phyloP scores from a whole-genome alignment of 2,329 filamentous ascomycete genomes.

The Chrysoporthe puriensis region DNA sequence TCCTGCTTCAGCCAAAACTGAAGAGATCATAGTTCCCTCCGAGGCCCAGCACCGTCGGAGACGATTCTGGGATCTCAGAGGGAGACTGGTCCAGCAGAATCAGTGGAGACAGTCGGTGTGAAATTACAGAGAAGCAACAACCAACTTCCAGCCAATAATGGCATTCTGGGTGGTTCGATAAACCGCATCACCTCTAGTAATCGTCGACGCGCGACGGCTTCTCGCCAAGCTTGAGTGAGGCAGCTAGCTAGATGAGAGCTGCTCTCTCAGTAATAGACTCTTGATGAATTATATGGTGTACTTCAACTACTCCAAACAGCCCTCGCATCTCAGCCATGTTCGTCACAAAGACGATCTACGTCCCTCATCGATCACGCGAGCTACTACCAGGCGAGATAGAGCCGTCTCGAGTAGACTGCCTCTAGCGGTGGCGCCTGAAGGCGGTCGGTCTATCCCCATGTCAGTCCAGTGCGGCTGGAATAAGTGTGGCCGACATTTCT shows the following conservation, averaged over 20 bases:
- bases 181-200: not conserved
- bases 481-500: not conserved
- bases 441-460: not conserved
- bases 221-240: not conserved
- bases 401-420: not conserved
- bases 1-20: no score
- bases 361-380: not conserved
- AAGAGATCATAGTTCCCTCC: not conserved
- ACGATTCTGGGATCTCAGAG: not conserved
- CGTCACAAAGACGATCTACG: not conserved
- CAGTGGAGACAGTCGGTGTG: not conserved
- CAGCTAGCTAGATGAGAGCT: not conserved
- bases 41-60: not conserved
- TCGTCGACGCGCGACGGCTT: not conserved
- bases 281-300: not conserved
- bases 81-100: not conserved
- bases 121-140: not conserved
- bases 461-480: no score
- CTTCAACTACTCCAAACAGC: not conserved
- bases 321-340: not conserved
- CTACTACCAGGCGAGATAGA: not conserved
- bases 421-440: not conserved
- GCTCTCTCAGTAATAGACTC: not conserved
- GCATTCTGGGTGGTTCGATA: not conserved
- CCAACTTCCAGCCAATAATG: not conserved